Evolutionary conservation across 2,329 filamentous ascomycete genomes (phyloP).

Genomic region (Talaromyces sp.): DNA sequence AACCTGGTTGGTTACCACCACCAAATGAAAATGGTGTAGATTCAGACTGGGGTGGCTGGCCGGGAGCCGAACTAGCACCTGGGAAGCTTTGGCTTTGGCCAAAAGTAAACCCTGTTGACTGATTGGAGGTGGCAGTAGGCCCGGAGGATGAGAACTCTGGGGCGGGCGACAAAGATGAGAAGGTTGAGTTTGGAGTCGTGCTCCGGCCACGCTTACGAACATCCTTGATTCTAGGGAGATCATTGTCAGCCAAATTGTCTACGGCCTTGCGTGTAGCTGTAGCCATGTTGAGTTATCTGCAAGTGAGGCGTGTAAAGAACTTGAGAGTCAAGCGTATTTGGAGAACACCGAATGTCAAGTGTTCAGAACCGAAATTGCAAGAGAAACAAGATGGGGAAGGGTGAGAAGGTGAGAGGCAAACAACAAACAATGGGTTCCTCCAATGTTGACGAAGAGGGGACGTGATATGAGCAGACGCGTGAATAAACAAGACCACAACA

Average conservation of each 20-base stretch:
- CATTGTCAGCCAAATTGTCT: conserved; percentile 3
- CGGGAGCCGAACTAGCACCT: conserved; percentile 17
- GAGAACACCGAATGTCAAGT: too few relatives aligned
- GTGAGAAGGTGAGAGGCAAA: too few relatives aligned
- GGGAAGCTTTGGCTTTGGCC: conserved; percentile 29
- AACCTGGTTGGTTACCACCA: conserved; percentile 16
- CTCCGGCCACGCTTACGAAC: conserved; percentile 22
- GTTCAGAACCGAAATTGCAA: not conserved
- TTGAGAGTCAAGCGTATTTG: too few relatives aligned
- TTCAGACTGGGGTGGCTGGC: conserved; percentile 14
- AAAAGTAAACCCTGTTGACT: conserved; percentile 21
- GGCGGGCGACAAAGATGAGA: conserved; percentile 12
- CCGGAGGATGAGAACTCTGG: conserved; percentile 9
- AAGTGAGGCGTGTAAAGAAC: too few relatives aligned
- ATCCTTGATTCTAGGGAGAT: conserved; percentile 32
- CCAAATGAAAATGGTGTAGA: conserved; percentile 23
- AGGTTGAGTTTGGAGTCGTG: conserved; percentile 19
- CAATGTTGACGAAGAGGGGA: too few relatives aligned
- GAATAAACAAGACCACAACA: not conserved
- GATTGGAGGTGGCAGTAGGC: conserved; percentile 11
- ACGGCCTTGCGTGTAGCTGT: not conserved
- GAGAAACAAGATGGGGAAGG: not conserved
- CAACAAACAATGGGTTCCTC: too few relatives aligned
- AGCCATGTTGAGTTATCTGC: too few relatives aligned
- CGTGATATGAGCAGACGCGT: not conserved